Base-by-base conservation (phyloP, 2,329 filamentous ascomycete genomes). In the Coleophoma eucalyptorum region DNA sequence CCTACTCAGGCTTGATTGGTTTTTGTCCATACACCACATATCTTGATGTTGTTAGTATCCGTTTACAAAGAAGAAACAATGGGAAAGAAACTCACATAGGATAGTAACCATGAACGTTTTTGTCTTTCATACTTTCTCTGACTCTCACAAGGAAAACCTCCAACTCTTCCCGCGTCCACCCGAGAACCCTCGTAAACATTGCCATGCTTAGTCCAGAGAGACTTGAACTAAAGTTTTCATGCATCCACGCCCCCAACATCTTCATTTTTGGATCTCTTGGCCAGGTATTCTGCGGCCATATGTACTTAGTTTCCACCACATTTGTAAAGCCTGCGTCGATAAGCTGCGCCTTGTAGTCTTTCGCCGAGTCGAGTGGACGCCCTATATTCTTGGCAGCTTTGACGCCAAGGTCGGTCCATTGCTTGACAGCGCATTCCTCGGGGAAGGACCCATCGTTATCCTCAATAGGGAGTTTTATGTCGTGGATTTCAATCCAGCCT, bases 381-480 rank as follows among this genome's bases (percentile, higher is more conserved):
- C 33, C 33, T 10, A 35, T 35, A 2, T 62, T 59, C 2, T 10
- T 10, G 10, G 33, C 33, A 10, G 33, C 33, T 15, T 10, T 35
- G 15, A 15, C 10, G 15, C 33, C 10, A 10, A 35, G 10, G 33
- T 35, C 33, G 15, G 15, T 35, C 10, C 15, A 15, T 35, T 35
- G 10, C 33, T 35, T 35, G 10, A 35, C 10, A 10, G 33, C 10
- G 10, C 10, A 35, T 15, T 10, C 33, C 10, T 35, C 33, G 33
- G 33, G 33, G 10, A 35, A 35, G 15, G 33, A 10, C 10, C 15
- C 33, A 35, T 35, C 33, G 33, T 35, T 15, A 35, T 10, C 10
- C 10, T 15, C 10, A 10, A 35, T 10, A 35, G 33, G 33, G 15
- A 35, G 15, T 15, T 10, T 15, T 10, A 15, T 35, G 15, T 35